phyloP scores from a whole-genome alignment of 306 rosid genomes.

The Castanea sativa region DNA sequence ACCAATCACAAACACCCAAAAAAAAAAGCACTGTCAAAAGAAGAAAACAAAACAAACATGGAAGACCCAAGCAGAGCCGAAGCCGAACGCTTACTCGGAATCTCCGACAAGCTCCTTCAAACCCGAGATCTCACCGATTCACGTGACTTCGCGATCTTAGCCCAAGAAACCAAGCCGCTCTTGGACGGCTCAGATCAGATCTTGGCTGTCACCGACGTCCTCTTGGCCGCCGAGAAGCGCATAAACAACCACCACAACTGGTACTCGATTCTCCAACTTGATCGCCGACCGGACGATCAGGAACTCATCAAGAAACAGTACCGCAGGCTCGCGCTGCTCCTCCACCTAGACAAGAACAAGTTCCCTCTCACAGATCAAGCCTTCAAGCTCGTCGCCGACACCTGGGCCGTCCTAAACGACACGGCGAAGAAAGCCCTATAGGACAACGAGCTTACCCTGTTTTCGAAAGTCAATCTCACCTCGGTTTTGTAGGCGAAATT shows the following conservation, averaged over 20 bases:
- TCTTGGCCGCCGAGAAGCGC: slow-evolving; percentile 60
- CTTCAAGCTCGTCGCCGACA: slow-evolving; percentile 71
- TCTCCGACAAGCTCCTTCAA: slow-evolving; percentile 74
- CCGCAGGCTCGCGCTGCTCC: slow-evolving; percentile 73
- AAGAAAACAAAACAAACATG: not conserved
- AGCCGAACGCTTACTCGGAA: slow-evolving; percentile 77
- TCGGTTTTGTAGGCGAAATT: slow-evolving; percentile 51
- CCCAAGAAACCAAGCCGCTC: slow-evolving; percentile 88
- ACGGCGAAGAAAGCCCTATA: slow-evolving; percentile 45
- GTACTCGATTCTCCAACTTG: slow-evolving; percentile 74
- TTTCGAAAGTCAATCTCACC: slow-evolving; percentile 44
- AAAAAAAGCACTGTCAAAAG: not conserved
- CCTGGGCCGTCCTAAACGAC: slow-evolving; percentile 79
- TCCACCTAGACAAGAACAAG: slow-evolving; percentile 81
- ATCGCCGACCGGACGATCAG: slow-evolving; percentile 51
- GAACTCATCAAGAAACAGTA: slow-evolving; percentile 62
- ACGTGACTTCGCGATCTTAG: slow-evolving; percentile 67
- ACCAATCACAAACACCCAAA: not conserved
- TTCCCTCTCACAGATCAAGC: slow-evolving; percentile 67
- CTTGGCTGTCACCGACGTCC: slow-evolving; percentile 76
- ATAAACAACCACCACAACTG: slow-evolving; percentile 61
- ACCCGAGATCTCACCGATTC: slow-evolving; percentile 72
- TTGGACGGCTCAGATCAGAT: slow-evolving; percentile 88
- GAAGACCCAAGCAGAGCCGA: slow-evolving; percentile 50
- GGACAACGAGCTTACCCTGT: slow-evolving; percentile 52